A percentile compares a stretch with the other conserved stretches of the same genome.
These are phyloP conservation scores for Aspergillus pseudoglaucus DNA, from an alignment of 2,329 filamentous ascomycete species.

Conservation along the genomic window DNA sequence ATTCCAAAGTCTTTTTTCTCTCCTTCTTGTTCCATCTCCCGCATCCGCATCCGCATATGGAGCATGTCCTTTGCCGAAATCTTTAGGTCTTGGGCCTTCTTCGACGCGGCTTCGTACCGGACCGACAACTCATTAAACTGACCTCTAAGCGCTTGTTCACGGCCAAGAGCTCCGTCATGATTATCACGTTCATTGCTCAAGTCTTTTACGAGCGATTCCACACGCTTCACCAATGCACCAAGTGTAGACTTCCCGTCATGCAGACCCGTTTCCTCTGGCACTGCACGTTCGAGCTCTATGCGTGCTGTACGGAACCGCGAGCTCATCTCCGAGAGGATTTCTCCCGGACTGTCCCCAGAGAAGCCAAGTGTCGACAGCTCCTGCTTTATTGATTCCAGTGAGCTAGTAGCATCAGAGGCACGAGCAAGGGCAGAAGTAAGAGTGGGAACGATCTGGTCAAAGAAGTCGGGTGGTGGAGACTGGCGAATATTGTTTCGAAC, in stretches of 20 bases:
- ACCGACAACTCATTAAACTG: constrained; percentile 39
- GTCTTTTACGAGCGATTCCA: constrained; percentile 29
- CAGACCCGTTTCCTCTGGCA: constrained; percentile 40
- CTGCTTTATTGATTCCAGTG: constrained; percentile 28
- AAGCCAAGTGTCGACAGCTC: constrained; percentile 38
- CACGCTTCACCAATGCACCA: constrained; percentile 32
- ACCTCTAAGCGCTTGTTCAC: constrained; percentile 36
- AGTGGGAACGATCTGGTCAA: constrained; percentile 31
- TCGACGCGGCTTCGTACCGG: constrained; percentile 31
- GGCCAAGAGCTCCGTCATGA: constrained; percentile 28
- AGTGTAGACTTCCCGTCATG: constrained; percentile 35
- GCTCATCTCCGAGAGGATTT: constrained; percentile 32
- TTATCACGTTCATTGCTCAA: constrained; percentile 27
- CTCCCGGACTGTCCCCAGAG: constrained; percentile 20
- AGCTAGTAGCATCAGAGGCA: constrained; percentile 32
- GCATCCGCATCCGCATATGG: constrained; percentile 37
- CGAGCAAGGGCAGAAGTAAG: constrained; percentile 30
- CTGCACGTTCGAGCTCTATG: constrained; percentile 36
- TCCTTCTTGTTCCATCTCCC: constrained; percentile 36
- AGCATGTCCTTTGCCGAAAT: constrained; percentile 42
- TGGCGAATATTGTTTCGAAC: constrained; percentile 16
- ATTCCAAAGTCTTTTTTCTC: constrained; percentile 38
- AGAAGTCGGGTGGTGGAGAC: constrained; percentile 33
- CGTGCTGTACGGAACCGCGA: constrained; percentile 37
- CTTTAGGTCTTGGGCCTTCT: constrained; percentile 33